Base-by-base conservation (phyloP, 2,329 filamentous ascomycete species). In the Alternaria panax region DNA sequence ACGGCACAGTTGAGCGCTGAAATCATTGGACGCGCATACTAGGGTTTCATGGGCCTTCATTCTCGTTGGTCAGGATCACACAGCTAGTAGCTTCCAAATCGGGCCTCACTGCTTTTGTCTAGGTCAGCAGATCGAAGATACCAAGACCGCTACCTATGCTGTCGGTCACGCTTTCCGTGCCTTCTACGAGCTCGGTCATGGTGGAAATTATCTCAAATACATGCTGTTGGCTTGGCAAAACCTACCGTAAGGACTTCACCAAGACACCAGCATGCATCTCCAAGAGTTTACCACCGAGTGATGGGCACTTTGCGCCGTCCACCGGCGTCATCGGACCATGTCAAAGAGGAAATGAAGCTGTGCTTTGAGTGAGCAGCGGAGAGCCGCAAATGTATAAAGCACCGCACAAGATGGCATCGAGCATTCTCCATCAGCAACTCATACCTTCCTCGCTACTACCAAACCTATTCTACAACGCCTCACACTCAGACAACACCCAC, bases 321-420 rank as follows among this genome's bases (percentile, higher is more conserved):
- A 63, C 34, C 65, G 51, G 70, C 60, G 67, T 70, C 68, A 69
- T 69, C 30, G 7, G 42, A 40, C 22, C 46, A 43, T 45, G 22
- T 38, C 48, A 40, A n/a, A 48, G 41, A 7, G 45, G 18, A 14
- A 57, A 36, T 24, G 28, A 42, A 43, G 36, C 25, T 36, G 27
- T 47, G 30, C 38, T 5, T 50, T 38, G 42, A 34, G 25, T 30
- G 52, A 27, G 14, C 54, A 43, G 47, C 50, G 57, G 51, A 51
- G 57, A 63, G 41, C 55, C 57, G 61, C 9, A 28, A 30, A 38
- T 52, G 50, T 70, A 68, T 71, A 71, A 70, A 70, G 38, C 14
- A 48, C 28, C 20, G 51, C n/a, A 22, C 25, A 36, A 24, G n/a
- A 27, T 22, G 45, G 32, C 36, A 34, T 43, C 46, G 43, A 25